A percentile compares a stretch with the other conserved stretches of the same genome.
phyloP scores from a whole-genome alignment of 1,139 yeast genomes.

The Geotrichum bryndzae region DNA sequence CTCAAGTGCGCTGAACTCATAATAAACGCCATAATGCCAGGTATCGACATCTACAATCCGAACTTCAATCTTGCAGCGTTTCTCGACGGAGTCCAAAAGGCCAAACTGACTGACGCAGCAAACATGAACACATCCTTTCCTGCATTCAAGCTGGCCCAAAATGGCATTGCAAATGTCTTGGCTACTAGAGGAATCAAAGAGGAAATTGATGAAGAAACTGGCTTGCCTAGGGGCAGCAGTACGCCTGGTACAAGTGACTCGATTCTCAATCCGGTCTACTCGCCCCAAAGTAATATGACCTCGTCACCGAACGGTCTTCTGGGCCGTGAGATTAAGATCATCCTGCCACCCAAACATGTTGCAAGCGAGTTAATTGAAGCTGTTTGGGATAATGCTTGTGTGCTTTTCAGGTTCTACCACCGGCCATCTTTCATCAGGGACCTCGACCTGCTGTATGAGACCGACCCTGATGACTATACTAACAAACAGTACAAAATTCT shows the following conservation, averaged over 20 bases:
- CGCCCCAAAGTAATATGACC: constrained; percentile 10
- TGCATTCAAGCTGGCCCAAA: constrained; percentile 1
- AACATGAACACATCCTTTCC: background rate
- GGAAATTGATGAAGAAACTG: constrained; percentile 17
- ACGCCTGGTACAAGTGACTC: background rate
- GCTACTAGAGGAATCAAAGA: background rate
- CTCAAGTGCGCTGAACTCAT: constrained; percentile 35
- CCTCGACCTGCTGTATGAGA: constrained; percentile 51
- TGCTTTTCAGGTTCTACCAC: constrained; percentile 75
- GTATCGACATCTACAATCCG: constrained; percentile 44
- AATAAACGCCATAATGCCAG: constrained; percentile 43
- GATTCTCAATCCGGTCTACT: background rate
- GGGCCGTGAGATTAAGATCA: constrained; percentile 45
- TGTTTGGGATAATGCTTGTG: constrained; percentile 85
- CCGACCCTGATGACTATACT: constrained; percentile 63
- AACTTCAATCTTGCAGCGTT: background rate
- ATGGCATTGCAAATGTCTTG: background rate
- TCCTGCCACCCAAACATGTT: constrained; percentile 67
- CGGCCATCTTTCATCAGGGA: constrained; percentile 66
- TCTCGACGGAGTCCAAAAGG: background rate
- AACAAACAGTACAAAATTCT: constrained; percentile 69
- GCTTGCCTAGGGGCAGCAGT: constrained; percentile 15
- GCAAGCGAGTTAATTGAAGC: constrained; percentile 66
- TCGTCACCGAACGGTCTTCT: background rate
- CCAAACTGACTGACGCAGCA: background rate